A percentile compares a stretch with the other conserved stretches of the same genome.
phyloP scores from a whole-genome alignment of 805 yeast species.

The Candida gorgasii region DNA sequence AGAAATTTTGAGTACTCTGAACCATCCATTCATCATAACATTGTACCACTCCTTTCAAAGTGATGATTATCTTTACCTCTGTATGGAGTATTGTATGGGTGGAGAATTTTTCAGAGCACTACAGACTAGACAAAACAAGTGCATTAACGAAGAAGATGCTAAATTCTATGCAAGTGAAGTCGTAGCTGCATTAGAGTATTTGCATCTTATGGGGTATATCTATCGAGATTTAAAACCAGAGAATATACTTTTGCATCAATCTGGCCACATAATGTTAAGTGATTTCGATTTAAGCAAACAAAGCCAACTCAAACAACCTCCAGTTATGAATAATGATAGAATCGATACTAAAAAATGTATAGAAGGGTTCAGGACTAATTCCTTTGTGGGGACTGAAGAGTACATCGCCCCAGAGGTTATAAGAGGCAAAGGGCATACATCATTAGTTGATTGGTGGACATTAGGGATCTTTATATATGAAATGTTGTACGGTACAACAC shows the following conservation, averaged over 20 bases:
- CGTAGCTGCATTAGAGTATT: conserved; percentile 91
- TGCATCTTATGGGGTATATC: conserved; percentile 95
- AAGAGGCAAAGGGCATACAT: conserved; percentile 94
- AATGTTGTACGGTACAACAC: conserved; percentile 94
- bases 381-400: conserved; percentile 98
- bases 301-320: conserved; percentile 72
- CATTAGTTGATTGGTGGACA: conserved; percentile 99
- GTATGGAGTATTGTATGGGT: conserved; percentile 99
- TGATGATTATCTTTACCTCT: conserved; percentile 83
- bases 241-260: conserved; percentile 88
- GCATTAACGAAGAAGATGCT: conserved; percentile 86
- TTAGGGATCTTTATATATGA: conserved; percentile 90
- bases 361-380: conserved; percentile 94
- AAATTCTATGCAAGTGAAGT: conserved; percentile 95
- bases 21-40: conserved; percentile 97
- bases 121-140: conserved; percentile 85
- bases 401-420: conserved; percentile 98
- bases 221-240: conserved; percentile 97
- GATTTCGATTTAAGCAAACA: conserved; percentile 96
- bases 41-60: conserved; percentile 95
- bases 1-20: conserved; percentile 90
- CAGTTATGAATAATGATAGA: conserved; percentile 63
- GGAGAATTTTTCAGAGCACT: conserved; percentile 97
- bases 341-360: conserved; percentile 93
- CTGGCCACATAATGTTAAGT: conserved; percentile 97